A percentile compares a stretch with the other conserved stretches of the same genome.
These are phyloP conservation scores for Lodderomyces beijingensis DNA, from an alignment of 1,139 yeast species.

Conservation along the genomic window DNA sequence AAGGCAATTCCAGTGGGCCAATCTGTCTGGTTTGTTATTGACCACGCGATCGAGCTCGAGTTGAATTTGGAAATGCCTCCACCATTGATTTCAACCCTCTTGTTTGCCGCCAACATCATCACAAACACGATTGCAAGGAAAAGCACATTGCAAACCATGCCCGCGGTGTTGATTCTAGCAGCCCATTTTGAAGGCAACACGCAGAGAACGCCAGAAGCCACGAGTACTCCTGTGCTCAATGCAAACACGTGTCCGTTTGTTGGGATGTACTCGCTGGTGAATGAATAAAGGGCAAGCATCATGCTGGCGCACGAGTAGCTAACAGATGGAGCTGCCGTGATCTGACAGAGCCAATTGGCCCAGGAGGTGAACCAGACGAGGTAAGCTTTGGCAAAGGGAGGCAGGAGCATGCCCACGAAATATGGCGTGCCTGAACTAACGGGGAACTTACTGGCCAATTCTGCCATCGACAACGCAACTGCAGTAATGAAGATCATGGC, in stretches of 20 bases:
- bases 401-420: constrained; percentile 50
- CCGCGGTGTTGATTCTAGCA: constrained; percentile 51
- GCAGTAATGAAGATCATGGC: constrained; percentile 47
- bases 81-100: constrained; percentile 28
- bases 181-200: constrained; percentile 53
- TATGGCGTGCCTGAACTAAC: constrained; percentile 47
- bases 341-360: constrained; percentile 47
- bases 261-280: constrained; percentile 34
- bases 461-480: constrained; percentile 49
- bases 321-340: constrained; percentile 55
- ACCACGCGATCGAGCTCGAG: constrained; percentile 51
- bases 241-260: constrained; percentile 49
- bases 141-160: constrained; percentile 47
- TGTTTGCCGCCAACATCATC: constrained; percentile 52
- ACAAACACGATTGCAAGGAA: constrained; percentile 55
- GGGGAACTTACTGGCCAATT: constrained; percentile 46
- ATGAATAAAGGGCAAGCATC: constrained; percentile 52
- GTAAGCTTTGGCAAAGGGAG: constrained; percentile 48
- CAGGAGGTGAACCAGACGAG: constrained; percentile 60
- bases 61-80: constrained; percentile 42
- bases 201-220: constrained; percentile 47
- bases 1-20: constrained; percentile 65
- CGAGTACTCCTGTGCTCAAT: constrained; percentile 48
- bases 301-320: constrained; percentile 57
- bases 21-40: constrained; percentile 56